phyloP scores from a whole-genome alignment of 805 yeast species.

The Candida dajiaensis region DNA sequence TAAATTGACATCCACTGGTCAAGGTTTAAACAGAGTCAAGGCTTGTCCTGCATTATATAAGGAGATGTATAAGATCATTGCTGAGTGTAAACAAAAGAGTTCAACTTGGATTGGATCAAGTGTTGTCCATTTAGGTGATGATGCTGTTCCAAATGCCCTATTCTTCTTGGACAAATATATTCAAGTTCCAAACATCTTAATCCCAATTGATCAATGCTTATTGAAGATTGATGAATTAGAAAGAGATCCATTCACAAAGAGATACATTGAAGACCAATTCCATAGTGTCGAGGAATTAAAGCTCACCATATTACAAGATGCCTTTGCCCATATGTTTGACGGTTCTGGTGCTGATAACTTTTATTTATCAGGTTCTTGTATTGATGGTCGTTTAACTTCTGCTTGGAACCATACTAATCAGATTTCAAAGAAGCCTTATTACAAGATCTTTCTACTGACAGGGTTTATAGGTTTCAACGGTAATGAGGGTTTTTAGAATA shows the following conservation, averaged over 20 bases:
- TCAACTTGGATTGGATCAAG: conserved; percentile 76
- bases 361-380: conserved; percentile 79
- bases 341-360: conserved; percentile 84
- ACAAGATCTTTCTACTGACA: conserved; percentile 51
- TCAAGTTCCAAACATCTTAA: conserved; percentile 72
- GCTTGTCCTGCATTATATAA: conserved; percentile 64
- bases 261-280: conserved; percentile 54
- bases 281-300: conserved; percentile 49
- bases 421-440: conserved; percentile 61
- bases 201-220: conserved; percentile 61
- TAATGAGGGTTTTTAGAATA: conserved; percentile 46
- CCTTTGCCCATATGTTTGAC: conserved; percentile 48
- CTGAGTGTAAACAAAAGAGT: conserved; percentile 57
- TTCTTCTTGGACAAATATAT: conserved; percentile 75
- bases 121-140: conserved; percentile 77
- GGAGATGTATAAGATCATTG: conserved; percentile 63
- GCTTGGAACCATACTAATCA: conserved; percentile 82
- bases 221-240: conserved; percentile 48
- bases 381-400: conserved; percentile 74
- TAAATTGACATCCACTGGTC: conserved; percentile 66
- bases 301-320: conserved; percentile 35
- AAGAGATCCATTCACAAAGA: conserved; percentile 40
- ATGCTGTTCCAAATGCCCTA: conserved; percentile 77
- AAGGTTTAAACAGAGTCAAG: conserved; percentile 73
- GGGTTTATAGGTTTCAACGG: conserved; percentile 79